A percentile compares a stretch with the other conserved stretches of the same genome.
These are phyloP conservation scores for Byssothecium circinans DNA, from an alignment of 2,329 filamentous ascomycete genomes.

Conservation along the genomic window DNA sequence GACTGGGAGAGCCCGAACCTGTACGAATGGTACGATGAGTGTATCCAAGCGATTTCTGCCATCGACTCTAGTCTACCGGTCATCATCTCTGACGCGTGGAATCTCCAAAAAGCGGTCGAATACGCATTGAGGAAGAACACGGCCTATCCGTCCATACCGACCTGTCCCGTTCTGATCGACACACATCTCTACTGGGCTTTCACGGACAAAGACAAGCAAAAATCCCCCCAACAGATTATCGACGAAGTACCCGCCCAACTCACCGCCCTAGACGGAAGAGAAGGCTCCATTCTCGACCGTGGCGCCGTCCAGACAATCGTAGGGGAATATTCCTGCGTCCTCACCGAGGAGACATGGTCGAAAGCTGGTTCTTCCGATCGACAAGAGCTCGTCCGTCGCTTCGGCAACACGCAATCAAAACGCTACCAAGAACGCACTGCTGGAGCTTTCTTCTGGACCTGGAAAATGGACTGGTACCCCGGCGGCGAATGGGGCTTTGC, in stretches of 20 bases:
- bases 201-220: constrained; percentile 54
- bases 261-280: constrained; percentile 48
- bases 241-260: constrained; percentile 50
- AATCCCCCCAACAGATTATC: constrained; percentile 57
- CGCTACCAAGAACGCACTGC: constrained; percentile 54
- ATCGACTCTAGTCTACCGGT: constrained; percentile 57
- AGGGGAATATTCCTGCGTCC: constrained; percentile 62
- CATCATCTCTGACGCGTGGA: constrained; percentile 62
- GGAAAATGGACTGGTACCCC: constrained; percentile 64
- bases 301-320: constrained; percentile 57
- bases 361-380: constrained; percentile 38
- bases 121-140: constrained; percentile 51
- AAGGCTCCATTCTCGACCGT: constrained; percentile 52
- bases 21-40: constrained; percentile 60
- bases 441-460: constrained; percentile 63
- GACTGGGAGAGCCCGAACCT: constrained; percentile 54
- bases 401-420: constrained; percentile 53
- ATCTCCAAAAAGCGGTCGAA: constrained; percentile 49
- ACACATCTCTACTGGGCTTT: constrained; percentile 64
- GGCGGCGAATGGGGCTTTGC: constrained; percentile 64
- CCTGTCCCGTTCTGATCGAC: constrained; percentile 58
- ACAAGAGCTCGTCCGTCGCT: constrained; percentile 47
- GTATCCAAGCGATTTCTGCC: constrained; percentile 49
- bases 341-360: constrained; percentile 54
- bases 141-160: constrained; percentile 25